Percentiles rank a stretch among this genome's conserved stretches.
Evolutionary conservation across 164 flowering plant genomes (phyloP).

Genomic region (Buxus sempervirens): DNA sequence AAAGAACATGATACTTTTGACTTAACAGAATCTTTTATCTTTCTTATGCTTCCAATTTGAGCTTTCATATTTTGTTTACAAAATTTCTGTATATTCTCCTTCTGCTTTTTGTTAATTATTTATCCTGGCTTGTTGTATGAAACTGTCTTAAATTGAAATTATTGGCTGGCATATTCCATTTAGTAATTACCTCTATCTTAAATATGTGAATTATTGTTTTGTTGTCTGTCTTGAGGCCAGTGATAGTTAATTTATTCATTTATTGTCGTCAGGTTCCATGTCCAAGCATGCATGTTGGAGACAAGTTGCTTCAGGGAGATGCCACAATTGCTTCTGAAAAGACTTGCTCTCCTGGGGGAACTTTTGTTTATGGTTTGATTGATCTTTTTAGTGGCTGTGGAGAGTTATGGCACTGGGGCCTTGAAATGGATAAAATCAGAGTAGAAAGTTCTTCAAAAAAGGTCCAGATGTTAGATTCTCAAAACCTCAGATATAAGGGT

Average conservation of each 20-base stretch:
- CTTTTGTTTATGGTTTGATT: slow-evolving; percentile 70
- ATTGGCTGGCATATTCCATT: neutral
- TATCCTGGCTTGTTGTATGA: neutral
- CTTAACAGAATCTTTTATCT: too few relatives aligned
- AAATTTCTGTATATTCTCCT: neutral
- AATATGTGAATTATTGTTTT: neutral
- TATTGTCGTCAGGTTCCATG: slow-evolving; percentile 35
- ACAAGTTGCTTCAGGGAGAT: slow-evolving; percentile 30
- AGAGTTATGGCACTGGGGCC: slow-evolving; percentile 66
- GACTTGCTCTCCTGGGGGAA: slow-evolving; percentile 36
- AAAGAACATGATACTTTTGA: too few relatives aligned
- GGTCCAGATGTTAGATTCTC: slow-evolving; percentile 22
- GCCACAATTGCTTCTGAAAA: slow-evolving; percentile 25
- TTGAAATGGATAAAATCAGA: slow-evolving; percentile 42
- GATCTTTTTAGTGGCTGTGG: slow-evolving; percentile 81
- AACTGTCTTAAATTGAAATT: too few relatives aligned
- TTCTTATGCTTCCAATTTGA: neutral
- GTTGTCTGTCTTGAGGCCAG: neutral
- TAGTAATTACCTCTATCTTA: neutral
- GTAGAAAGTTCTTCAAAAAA: slow-evolving; percentile 26
- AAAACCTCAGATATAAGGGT: slow-evolving; percentile 28
- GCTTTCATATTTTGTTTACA: neutral
- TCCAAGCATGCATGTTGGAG: slow-evolving; percentile 21
- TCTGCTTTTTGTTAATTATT: neutral
- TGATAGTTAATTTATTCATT: neutral